phyloP scores from a whole-genome alignment of 2,329 filamentous ascomycete genomes.

The Aspergillus neotritici region DNA sequence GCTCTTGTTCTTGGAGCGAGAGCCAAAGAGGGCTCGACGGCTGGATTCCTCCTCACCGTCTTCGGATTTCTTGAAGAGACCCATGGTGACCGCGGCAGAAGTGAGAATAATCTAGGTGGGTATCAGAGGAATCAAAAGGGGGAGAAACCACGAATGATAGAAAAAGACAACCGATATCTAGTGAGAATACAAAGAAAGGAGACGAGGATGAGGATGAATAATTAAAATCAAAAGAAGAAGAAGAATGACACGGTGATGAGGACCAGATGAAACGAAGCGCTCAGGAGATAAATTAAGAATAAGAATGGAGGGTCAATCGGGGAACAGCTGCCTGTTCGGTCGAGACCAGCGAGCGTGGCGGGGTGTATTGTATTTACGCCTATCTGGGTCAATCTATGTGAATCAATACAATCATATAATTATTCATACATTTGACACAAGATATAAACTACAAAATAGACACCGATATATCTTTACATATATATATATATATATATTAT shows the following conservation, averaged over 20 bases:
- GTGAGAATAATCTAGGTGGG: neutral
- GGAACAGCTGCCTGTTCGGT: no score
- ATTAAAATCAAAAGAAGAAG: neutral
- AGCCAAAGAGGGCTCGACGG: conserved; percentile 56
- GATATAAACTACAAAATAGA: no score
- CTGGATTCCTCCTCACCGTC: conserved; percentile 48
- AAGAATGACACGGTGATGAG: conserved; percentile 9
- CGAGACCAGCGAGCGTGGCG: no score
- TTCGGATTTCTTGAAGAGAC: conserved; percentile 50
- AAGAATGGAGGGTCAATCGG: neutral
- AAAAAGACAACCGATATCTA: neutral
- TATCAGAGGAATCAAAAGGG: neutral
- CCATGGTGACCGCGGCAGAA: conserved; percentile 17
- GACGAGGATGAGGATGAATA: neutral
- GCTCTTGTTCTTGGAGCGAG: conserved; percentile 51
- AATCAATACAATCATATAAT: no score
- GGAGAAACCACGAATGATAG: neutral
- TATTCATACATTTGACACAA: no score
- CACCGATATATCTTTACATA: no score
- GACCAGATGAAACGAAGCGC: neutral
- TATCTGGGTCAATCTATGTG: no score
- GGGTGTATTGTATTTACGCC: no score
- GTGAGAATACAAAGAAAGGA: neutral
- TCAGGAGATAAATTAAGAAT: conserved; percentile 5
- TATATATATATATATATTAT: no score